Percentiles rank a stretch among this genome's conserved stretches.
These are phyloP conservation scores for Spergularia marina DNA, from an alignment of 148 eudicot genomes.

Conservation along the genomic window DNA sequence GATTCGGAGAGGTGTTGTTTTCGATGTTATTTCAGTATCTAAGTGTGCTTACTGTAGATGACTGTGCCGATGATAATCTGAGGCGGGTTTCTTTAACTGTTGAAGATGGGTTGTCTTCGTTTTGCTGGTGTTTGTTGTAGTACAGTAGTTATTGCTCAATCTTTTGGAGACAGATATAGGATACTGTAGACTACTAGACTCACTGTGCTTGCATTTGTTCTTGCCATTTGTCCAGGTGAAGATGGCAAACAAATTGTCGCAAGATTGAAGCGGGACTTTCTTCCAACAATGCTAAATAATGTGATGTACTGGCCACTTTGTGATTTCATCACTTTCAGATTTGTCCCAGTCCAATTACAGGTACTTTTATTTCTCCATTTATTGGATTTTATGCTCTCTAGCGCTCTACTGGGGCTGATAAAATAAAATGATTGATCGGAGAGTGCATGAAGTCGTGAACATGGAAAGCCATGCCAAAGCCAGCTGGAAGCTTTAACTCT, in stretches of 20 bases:
- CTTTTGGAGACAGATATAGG: neutral
- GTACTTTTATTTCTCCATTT: constrained; percentile 24
- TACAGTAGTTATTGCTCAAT: neutral
- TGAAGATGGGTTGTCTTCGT: neutral
- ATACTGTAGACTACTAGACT: constrained; percentile 27
- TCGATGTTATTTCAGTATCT: neutral
- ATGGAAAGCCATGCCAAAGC: neutral
- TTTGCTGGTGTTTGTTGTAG: neutral
- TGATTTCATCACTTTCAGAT: constrained; percentile 85
- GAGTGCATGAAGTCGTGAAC: neutral
- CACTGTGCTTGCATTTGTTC: neutral
- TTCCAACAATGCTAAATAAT: constrained; percentile 71
- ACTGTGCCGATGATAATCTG: neutral
- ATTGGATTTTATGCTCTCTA: neutral
- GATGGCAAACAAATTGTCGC: constrained; percentile 57
- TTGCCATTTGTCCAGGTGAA: constrained; percentile 55
- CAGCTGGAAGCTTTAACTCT: neutral
- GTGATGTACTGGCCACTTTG: constrained; percentile 91
- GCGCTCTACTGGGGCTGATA: too few species aligned
- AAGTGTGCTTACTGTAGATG: neutral
- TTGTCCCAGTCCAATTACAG: constrained; percentile 87
- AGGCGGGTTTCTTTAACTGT: neutral
- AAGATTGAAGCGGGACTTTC: constrained; percentile 73
- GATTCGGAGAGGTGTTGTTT: neutral
- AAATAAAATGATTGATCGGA: neutral